Conservation (phyloP, 2,329 filamentous ascomycete genomes). For the Sarocladiaceae sp. region DNA sequence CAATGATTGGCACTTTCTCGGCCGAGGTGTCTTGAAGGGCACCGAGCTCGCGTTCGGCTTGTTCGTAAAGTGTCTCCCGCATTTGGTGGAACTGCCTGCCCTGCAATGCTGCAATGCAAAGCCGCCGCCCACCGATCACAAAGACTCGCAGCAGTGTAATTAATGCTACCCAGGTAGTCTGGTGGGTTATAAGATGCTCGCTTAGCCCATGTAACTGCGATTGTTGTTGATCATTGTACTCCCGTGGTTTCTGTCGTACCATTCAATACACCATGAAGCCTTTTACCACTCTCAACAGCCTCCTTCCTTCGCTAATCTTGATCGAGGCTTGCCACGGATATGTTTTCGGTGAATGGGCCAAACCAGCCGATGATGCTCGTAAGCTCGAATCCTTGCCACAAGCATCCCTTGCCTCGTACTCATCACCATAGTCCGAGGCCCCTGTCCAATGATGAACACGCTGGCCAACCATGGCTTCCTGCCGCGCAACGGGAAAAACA, state of each 20-base stretch:
- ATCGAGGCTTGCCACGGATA: neutral
- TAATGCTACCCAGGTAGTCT: neutral
- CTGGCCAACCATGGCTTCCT: slow-evolving; percentile 45
- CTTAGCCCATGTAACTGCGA: neutral
- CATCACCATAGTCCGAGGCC: slow-evolving; percentile 26
- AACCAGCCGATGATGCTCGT: neutral
- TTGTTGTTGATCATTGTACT: neutral
- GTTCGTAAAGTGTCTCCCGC: neutral
- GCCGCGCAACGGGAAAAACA: slow-evolving; percentile 36
- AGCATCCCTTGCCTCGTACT: neutral
- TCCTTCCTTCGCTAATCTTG: neutral
- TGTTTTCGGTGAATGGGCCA: neutral
- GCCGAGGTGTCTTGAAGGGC: too few relatives aligned
- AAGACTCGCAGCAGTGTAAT: neutral
- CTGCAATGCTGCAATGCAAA: too few relatives aligned
- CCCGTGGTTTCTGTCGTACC: neutral
- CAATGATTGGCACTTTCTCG: too few relatives aligned
- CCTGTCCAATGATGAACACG: slow-evolving; percentile 46
- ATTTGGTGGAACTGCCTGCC: neutral
- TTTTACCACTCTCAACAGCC: neutral
- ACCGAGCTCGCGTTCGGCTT: neutral
- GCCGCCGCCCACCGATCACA: neutral
- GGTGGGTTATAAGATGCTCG: neutral
- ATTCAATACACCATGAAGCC: neutral
- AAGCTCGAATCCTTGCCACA: neutral